phyloP scores from a whole-genome alignment of 306 rosid genomes.

The Lathyrus tuberosus region DNA sequence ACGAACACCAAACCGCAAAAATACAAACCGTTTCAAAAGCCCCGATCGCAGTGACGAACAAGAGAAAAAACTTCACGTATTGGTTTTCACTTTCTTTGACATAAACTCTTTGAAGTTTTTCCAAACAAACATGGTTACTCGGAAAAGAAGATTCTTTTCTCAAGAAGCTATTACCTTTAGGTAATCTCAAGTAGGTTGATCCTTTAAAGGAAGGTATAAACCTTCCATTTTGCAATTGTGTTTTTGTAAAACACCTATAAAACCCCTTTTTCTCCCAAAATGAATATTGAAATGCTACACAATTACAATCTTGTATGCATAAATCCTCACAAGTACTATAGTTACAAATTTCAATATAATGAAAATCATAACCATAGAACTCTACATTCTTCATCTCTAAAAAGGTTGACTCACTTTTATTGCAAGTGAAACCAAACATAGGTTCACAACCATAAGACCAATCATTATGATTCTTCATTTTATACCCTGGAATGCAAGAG shows the following conservation, averaged over 20 bases:
- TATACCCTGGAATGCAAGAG: constrained; percentile 43
- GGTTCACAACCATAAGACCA: constrained; percentile 60
- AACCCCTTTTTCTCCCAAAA: neutral
- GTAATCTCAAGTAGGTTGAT: constrained; percentile 41
- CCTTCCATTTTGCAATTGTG: constrained; percentile 42
- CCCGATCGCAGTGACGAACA: constrained; percentile 38
- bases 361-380: constrained; percentile 44
- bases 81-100: neutral
- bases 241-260: constrained; percentile 36
- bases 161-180: constrained; percentile 3
- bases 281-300: constrained; percentile 39
- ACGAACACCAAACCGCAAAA: constrained; percentile 6
- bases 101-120: constrained; percentile 34
- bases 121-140: neutral
- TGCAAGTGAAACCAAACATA: constrained; percentile 31
- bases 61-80: constrained; percentile 34
- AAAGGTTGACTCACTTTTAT: constrained; percentile 30
- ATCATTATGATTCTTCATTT: constrained; percentile 30
- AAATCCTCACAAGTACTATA: constrained; percentile 24
- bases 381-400: constrained; percentile 11
- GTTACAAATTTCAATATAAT: neutral
- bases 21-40: constrained; percentile 20
- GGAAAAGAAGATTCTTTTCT: neutral
- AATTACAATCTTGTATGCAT: constrained; percentile 37
- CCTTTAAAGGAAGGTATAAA: neutral